Base-by-base conservation (phyloP, 768 basidiomycete genomes). In the Aureoboletus auriporus region DNA sequence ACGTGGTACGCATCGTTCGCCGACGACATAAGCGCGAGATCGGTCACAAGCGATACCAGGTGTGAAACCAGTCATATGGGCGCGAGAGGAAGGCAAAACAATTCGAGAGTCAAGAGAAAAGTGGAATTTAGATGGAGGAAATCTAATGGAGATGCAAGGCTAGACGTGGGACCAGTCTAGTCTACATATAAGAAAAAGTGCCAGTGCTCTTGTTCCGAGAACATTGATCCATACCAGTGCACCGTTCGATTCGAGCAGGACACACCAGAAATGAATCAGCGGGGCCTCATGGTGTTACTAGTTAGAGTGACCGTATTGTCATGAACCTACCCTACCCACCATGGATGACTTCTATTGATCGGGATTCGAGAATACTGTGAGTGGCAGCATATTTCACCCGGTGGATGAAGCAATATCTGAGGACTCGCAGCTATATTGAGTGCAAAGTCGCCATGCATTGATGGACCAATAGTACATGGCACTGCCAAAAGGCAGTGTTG, bases 11-110 rank as follows among this genome's bases (percentile, higher is more conserved):
- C 29, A 50, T 8, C 55, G 57, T 17, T 51, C 43, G 5, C 61
- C 68, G 9, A 67, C 50, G 28, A 49, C 36, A 46, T 55, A 68
- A 4, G 14, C n/a, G 1, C 54, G 30, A 9, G 43, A 16, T 8
- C 16, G 40, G 12, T 47, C 13, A 23, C 42, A 16, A 8, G 30
- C 29, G 12, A 39, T 49, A n/a, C 20, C 26, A 8, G 52, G 8
- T 14, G 43, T 23, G 10, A n/a, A 20, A 40, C 52, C 44, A 16
- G 40, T 8, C 53, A 51, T 55, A 16, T 55, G 27, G 16, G 4
- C 27, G 13, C 16, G 8, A n/a, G 17, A 31, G 30, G 23, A 23
- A 34, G 17, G 14, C 30, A 30, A 23, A 16, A 5, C 1, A 13
- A 16, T 37, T 27, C 17, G 16, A 7, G n/a, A 36, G 9, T 34